A percentile compares a stretch with the other conserved stretches of the same genome.
phyloP scores from a whole-genome alignment of 192 early-diverging fungal species.

The Coemansia sp. region DNA sequence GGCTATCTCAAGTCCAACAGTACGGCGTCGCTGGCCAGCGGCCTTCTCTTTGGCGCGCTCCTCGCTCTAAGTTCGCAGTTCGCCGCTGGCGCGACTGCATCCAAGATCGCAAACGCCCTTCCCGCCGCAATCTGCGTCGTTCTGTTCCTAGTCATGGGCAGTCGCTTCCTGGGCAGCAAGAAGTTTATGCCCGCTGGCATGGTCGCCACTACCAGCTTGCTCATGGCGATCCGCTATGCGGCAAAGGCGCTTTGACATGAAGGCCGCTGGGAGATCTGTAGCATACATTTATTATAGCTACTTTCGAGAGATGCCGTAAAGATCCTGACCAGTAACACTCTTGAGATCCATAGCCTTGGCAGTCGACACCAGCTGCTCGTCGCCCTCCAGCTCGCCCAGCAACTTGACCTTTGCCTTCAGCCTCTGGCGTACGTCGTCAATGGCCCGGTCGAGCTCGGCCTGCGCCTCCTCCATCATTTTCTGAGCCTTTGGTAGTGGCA shows the following conservation, averaged over 20 bases:
- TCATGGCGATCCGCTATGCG: slow-evolving; percentile 37
- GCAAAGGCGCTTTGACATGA: slow-evolving; percentile 14
- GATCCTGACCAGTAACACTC: slow-evolving; percentile 14
- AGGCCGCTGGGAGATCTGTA: neutral
- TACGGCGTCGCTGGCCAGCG: slow-evolving; percentile 39
- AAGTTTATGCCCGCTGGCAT: slow-evolving; percentile 54
- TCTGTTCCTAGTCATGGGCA: slow-evolving; percentile 38
- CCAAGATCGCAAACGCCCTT: slow-evolving; percentile 20
- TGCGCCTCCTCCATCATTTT: slow-evolving; percentile 44
- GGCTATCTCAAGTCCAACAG: slow-evolving; percentile 48
- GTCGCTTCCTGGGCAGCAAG: slow-evolving; percentile 39
- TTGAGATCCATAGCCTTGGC: slow-evolving; percentile 25
- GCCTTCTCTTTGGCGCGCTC: slow-evolving; percentile 42
- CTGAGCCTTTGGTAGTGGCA: slow-evolving; percentile 35
- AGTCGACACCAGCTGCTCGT: slow-evolving; percentile 8
- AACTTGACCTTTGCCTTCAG: slow-evolving; percentile 35
- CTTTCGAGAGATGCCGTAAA: slow-evolving; percentile 12
- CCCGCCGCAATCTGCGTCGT: slow-evolving; percentile 37
- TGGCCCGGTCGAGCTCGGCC: slow-evolving; percentile 42
- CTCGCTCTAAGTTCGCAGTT: slow-evolving; percentile 36
- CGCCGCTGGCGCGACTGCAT: slow-evolving; percentile 12
- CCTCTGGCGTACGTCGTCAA: slow-evolving; percentile 40
- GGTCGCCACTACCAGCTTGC: slow-evolving; percentile 29
- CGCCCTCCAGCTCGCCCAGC: slow-evolving; percentile 36
- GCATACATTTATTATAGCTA: neutral